Percentiles rank a stretch among this genome's conserved stretches.
Conservation (phyloP, 1,284 basidiomycete genomes). For the Leccinum subrobustum region DNA sequence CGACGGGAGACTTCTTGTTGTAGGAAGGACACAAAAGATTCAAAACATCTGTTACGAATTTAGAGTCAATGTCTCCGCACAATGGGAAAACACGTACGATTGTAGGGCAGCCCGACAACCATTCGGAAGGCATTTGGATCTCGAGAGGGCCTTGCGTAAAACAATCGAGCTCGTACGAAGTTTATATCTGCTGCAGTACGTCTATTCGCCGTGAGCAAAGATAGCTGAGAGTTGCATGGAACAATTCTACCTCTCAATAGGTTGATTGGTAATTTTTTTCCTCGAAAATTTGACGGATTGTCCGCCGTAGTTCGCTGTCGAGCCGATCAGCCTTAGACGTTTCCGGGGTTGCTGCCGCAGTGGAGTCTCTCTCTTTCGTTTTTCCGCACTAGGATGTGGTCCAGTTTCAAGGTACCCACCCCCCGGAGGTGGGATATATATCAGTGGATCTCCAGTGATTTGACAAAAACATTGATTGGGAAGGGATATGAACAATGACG, state of each 20-base stretch:
- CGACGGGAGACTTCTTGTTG: slow-evolving; percentile 26
- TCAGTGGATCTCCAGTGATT: slow-evolving; percentile 68
- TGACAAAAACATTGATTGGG: slow-evolving; percentile 83
- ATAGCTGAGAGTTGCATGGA: not conserved
- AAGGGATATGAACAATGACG: slow-evolving; percentile 69
- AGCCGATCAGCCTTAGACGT: slow-evolving; percentile 19
- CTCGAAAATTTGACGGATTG: slow-evolving; percentile 5
- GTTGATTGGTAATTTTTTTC: slow-evolving; percentile 13
- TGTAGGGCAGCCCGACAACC: slow-evolving; percentile 63
- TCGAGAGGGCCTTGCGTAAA: slow-evolving; percentile 63
- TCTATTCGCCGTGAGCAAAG: slow-evolving; percentile 34
- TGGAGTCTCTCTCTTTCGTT: slow-evolving; percentile 27
- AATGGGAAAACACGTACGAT: slow-evolving; percentile 46
- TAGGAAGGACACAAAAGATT: slow-evolving; percentile 53
- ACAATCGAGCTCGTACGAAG: slow-evolving; percentile 58
- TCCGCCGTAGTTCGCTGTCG: not conserved
- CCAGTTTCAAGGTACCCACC: slow-evolving; percentile 14
- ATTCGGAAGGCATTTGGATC: slow-evolving; percentile 46
- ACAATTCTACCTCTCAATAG: slow-evolving; percentile 22
- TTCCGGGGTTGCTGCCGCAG: slow-evolving; percentile 25
- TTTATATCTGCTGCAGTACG: slow-evolving; percentile 52
- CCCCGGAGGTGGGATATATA: slow-evolving; percentile 38
- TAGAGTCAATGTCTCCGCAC: not conserved
- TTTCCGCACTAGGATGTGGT: slow-evolving; percentile 8
- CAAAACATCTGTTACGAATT: slow-evolving; percentile 51